Percentiles rank a stretch among this genome's conserved stretches.
Conservation (phyloP, 176 grass and related monocot species). For the Pontederia paniculata region DNA sequence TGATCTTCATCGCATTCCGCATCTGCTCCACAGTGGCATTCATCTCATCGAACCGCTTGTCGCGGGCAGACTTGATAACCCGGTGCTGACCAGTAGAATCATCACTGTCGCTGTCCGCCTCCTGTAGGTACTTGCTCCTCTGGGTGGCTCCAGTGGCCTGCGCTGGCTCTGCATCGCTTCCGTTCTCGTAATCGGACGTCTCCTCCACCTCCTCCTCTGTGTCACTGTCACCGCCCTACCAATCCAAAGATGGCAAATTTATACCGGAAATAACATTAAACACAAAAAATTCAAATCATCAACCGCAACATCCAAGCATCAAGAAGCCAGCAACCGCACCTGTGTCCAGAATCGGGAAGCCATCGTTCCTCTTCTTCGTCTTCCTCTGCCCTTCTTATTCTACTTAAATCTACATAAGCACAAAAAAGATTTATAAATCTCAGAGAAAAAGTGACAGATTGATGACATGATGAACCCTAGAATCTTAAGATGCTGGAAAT, state of each 20-base stretch:
- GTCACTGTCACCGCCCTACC: slow-evolving; percentile 65
- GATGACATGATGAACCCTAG: too few relatives aligned
- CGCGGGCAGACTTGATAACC: slow-evolving; percentile 56
- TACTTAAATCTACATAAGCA: too few relatives aligned
- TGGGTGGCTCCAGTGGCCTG: neutral
- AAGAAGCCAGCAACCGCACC: slow-evolving; percentile 15
- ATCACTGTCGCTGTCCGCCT: slow-evolving; percentile 43
- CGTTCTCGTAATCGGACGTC: slow-evolving; percentile 15
- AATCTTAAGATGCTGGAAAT: too few relatives aligned
- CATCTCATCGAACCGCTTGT: slow-evolving; percentile 88
- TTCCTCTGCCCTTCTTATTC: slow-evolving; percentile 10
- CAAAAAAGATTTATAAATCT: too few relatives aligned
- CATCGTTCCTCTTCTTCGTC: slow-evolving; percentile 27
- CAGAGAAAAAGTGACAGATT: too few relatives aligned
- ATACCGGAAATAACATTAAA: neutral
- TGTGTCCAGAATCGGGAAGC: slow-evolving; percentile 79
- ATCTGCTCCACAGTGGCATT: slow-evolving; percentile 76
- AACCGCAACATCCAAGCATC: too few relatives aligned
- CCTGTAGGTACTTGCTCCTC: slow-evolving; percentile 43
- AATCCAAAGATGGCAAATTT: neutral
- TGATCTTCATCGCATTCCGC: slow-evolving; percentile 94
- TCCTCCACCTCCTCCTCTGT: slow-evolving; percentile 65
- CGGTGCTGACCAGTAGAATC: slow-evolving; percentile 69
- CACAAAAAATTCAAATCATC: neutral
- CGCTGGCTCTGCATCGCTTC: slow-evolving; percentile 7